Evolutionary conservation across 331 rosid genomes (phyloP), one percentile per base, ranked within the genome.

Genomic region (Quercus tomentella): DNA sequence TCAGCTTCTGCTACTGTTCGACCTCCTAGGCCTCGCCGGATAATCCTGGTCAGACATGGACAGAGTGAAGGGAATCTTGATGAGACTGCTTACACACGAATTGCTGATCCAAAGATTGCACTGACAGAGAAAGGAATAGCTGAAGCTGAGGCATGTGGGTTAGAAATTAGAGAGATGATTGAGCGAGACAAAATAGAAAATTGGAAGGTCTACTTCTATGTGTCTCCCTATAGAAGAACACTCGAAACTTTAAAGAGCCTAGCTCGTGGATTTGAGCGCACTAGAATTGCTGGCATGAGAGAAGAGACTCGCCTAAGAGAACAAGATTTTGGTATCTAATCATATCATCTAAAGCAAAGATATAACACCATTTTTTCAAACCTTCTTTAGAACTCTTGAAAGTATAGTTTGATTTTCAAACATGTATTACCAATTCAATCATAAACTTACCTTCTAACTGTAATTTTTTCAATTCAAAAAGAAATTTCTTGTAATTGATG

Each of bases 271-370:
- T 92, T 94, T 54, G 84, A 84, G 25, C 93, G 97, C 4, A 52
- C 87, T 0, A 76, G 92, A 67, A 89, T 92, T 54, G 91, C 97
- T 8, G 97, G 98, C 6, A 79, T 94, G 76, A 85, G 98, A 69
- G 98, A 89, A 85, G 97, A 94, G 81, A 93, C 97, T 56, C 93
- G 97, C 17, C 89, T 92, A 4, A 77, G 97, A 72, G 98, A 94
- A 62, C 97, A 94, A 71, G 98, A 94, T 83, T 92, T 94, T 28
- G 98, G 97, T 88, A 85, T 10, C 4, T 41, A 41, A 41, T 41
- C 49, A 41, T 41, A 41, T 41, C 49, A 41, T 41, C 49, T 41
- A 9, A 41, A 41, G 3, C 49, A 9, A 41, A 41, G 16, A 58
- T 77, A 0, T 4, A 8, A 4, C 33, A 49, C 55, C 54, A 49